A percentile compares a stretch with the other conserved stretches of the same genome.
Evolutionary conservation across 306 rosid genomes (phyloP).

Genomic region (Cucumis hystrix): DNA sequence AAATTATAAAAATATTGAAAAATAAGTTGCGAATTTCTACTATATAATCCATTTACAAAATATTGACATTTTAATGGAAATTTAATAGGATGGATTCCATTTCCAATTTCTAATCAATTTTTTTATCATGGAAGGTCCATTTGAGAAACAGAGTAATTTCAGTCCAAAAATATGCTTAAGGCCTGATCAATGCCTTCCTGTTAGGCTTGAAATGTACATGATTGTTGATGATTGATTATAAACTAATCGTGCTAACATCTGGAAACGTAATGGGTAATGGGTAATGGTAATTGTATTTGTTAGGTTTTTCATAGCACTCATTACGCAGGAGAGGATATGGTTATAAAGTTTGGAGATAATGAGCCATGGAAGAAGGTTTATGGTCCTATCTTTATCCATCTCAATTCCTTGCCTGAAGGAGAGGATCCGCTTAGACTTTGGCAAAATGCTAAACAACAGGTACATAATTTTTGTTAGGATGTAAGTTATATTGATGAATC

Average conservation of each 20-base stretch:
- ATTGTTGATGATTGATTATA: background rate
- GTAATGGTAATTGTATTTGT: background rate
- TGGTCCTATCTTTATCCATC: slow-evolving; percentile 68
- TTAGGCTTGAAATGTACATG: background rate
- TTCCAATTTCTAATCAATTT: no score
- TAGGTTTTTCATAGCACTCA: slow-evolving; percentile 87
- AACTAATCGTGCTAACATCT: background rate
- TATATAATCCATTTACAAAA: no score
- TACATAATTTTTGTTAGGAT: background rate
- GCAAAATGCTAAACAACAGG: slow-evolving; percentile 82
- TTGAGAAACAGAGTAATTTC: background rate
- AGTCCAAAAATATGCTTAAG: background rate
- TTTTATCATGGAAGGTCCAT: background rate
- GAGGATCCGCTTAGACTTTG: slow-evolving; percentile 35
- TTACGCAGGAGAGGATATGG: slow-evolving; percentile 70
- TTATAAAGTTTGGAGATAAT: slow-evolving; percentile 37
- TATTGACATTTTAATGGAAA: no score
- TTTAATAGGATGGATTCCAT: no score
- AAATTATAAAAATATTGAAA: no score
- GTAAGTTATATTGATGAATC: background rate
- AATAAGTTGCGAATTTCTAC: no score
- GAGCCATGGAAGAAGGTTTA: slow-evolving; percentile 90
- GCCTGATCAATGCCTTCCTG: background rate
- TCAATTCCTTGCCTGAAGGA: slow-evolving; percentile 34
- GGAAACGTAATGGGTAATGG: background rate